Conservation (phyloP, 1,284 basidiomycete genomes). For the Puccinia hordei region DNA sequence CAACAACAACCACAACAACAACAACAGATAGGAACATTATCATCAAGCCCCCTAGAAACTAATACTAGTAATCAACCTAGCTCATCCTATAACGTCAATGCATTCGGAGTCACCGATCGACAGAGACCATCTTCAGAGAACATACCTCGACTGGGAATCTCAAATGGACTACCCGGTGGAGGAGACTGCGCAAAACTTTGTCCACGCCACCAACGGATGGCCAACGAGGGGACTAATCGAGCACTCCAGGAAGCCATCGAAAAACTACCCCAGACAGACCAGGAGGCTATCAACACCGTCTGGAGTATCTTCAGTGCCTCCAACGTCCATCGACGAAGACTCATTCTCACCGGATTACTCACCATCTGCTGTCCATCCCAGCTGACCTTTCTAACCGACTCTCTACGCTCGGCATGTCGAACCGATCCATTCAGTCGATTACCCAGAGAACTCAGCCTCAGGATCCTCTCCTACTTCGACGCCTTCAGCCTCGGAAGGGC, state of each 20-base stretch:
- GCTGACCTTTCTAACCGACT: slow-evolving; percentile 91
- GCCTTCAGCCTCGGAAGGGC: slow-evolving; percentile 93
- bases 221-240: slow-evolving; percentile 88
- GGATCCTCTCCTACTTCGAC: slow-evolving; percentile 87
- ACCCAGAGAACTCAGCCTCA: slow-evolving; percentile 86
- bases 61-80: no score
- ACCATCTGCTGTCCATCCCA: slow-evolving; percentile 99
- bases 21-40: no score
- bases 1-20: not conserved
- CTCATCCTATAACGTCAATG: slow-evolving; percentile 39
- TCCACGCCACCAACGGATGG: slow-evolving; percentile 92
- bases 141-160: not conserved
- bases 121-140: not conserved
- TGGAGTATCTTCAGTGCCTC: slow-evolving; percentile 98
- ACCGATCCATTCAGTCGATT: slow-evolving; percentile 92
- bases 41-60: no score
- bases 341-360: slow-evolving; percentile 93
- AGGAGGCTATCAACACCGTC: slow-evolving; percentile 84
- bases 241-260: slow-evolving; percentile 94
- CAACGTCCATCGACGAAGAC: slow-evolving; percentile 80
- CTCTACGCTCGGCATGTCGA: slow-evolving; percentile 85
- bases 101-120: slow-evolving; percentile 38
- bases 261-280: slow-evolving; percentile 81
- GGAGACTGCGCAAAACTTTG: slow-evolving; percentile 73
- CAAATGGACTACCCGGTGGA: slow-evolving; percentile 51